phyloP scores from a whole-genome alignment of 768 basidiomycete genomes.

The Mycena rosella region DNA sequence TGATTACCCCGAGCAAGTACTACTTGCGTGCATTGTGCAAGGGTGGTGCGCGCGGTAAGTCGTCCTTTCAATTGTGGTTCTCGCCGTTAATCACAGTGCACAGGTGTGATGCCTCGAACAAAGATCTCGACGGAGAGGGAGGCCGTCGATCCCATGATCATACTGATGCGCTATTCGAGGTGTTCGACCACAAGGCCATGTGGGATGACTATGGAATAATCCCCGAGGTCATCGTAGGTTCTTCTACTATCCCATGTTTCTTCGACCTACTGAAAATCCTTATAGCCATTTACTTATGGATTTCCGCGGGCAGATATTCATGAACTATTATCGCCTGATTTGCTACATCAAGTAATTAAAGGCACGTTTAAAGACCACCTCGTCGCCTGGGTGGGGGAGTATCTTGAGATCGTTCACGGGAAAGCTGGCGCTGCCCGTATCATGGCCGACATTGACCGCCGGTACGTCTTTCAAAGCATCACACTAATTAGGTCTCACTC shows the following conservation, averaged over 20 bases:
- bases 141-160: too few relatives aligned
- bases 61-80: not conserved
- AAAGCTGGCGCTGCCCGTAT: constrained; percentile 37
- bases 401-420: constrained; percentile 37
- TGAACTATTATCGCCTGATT: constrained; percentile 44
- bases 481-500: not conserved
- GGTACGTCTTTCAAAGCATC: constrained; percentile 29
- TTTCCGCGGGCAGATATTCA: constrained; percentile 54
- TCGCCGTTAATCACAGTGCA: too few relatives aligned
- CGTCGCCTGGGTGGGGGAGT: too few relatives aligned
- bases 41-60: constrained; percentile 47
- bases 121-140: too few relatives aligned
- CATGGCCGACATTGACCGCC: constrained; percentile 46
- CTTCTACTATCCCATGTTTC: not conserved
- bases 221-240: constrained; percentile 40
- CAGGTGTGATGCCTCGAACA: too few relatives aligned
- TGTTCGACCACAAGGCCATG: constrained; percentile 30
- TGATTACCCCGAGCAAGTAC: constrained; percentile 54
- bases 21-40: too few relatives aligned
- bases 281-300: constrained; percentile 48
- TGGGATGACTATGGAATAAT: constrained; percentile 45
- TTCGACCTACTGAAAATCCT: not conserved
- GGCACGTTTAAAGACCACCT: too few relatives aligned
- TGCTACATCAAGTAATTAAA: too few relatives aligned
- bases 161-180: constrained; percentile 12